Conservation (phyloP, 805 yeast genomes). For the Nakazawaea ernobii region DNA sequence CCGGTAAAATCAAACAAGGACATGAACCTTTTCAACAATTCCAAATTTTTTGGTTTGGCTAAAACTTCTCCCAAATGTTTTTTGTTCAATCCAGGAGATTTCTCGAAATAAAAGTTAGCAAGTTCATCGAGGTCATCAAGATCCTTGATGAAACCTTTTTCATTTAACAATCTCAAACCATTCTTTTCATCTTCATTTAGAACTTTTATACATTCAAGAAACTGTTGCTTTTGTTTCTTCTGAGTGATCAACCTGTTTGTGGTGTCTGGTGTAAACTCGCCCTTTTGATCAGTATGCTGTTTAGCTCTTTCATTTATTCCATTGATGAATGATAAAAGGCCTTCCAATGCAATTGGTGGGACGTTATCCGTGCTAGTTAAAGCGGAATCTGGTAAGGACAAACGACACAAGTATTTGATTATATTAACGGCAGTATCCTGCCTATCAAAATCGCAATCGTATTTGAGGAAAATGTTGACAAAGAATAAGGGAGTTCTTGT, state of each 20-base stretch:
- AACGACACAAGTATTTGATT: slow-evolving; percentile 64
- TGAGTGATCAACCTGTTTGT: slow-evolving; percentile 33
- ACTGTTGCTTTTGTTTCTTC: slow-evolving; percentile 60
- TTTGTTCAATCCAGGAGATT: slow-evolving; percentile 81
- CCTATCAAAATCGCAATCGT: slow-evolving; percentile 87
- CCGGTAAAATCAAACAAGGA: slow-evolving; percentile 67
- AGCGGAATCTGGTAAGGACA: slow-evolving; percentile 86
- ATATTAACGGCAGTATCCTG: slow-evolving; percentile 67
- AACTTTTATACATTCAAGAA: slow-evolving; percentile 64
- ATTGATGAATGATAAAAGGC: slow-evolving; percentile 65
- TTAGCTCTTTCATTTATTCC: slow-evolving; percentile 51
- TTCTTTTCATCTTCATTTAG: slow-evolving; percentile 76
- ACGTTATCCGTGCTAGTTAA: slow-evolving; percentile 72
- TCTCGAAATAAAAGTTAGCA: slow-evolving; percentile 70
- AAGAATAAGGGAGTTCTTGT: slow-evolving; percentile 74
- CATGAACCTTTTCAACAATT: slow-evolving; percentile 60
- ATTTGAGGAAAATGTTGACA: slow-evolving; percentile 69
- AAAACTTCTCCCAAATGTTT: slow-evolving; percentile 80
- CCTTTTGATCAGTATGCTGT: slow-evolving; percentile 14
- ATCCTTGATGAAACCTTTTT: slow-evolving; percentile 54
- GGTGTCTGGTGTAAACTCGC: not conserved
- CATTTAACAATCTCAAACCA: slow-evolving; percentile 64
- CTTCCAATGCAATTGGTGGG: slow-evolving; percentile 92
- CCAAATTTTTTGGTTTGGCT: slow-evolving; percentile 66
- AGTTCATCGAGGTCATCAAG: slow-evolving; percentile 49